Evolutionary conservation across 1,284 basidiomycete genomes (phyloP).

Genomic region (Papiliotrema flavescens): DNA sequence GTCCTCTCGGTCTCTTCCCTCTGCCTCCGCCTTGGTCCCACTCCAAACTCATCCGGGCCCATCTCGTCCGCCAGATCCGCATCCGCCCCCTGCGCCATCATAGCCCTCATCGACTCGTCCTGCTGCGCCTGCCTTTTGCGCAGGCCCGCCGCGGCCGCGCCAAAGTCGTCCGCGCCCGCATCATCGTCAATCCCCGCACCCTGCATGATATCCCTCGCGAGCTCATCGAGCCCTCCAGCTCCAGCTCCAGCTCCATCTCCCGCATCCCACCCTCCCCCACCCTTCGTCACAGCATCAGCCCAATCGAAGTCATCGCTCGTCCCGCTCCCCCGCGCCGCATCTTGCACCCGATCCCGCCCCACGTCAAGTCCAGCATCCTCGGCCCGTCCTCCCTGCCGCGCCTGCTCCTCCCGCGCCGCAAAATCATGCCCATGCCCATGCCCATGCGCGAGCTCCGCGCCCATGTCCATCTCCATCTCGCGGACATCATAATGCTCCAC

Average conservation of each 20-base stretch:
- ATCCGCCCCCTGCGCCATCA: neutral
- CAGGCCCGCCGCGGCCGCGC: neutral
- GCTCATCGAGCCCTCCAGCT: constrained; percentile 26
- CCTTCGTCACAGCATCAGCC: neutral
- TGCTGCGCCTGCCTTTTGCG: neutral
- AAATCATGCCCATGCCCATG: too few species aligned
- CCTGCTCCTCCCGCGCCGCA: too few species aligned
- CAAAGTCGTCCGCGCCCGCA: constrained; percentile 3
- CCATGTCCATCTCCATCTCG: too few species aligned
- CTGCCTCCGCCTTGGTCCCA: neutral
- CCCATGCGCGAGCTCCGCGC: too few species aligned
- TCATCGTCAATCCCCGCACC: neutral
- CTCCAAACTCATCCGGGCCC: constrained; percentile 3
- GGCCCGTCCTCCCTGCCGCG: neutral
- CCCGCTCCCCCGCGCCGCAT: neutral
- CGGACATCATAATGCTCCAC: too few species aligned
- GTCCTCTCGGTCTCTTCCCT: neutral
- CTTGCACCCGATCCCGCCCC: neutral
- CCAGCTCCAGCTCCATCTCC: too few species aligned
- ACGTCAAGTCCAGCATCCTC: neutral
- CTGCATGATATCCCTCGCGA: constrained; percentile 38
- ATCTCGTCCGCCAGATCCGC: neutral
- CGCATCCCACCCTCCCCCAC: too few species aligned
- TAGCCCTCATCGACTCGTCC: neutral
- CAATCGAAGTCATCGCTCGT: constrained; percentile 4